phyloP scores from a whole-genome alignment of 768 basidiomycete species.

The Boletus speciosus region DNA sequence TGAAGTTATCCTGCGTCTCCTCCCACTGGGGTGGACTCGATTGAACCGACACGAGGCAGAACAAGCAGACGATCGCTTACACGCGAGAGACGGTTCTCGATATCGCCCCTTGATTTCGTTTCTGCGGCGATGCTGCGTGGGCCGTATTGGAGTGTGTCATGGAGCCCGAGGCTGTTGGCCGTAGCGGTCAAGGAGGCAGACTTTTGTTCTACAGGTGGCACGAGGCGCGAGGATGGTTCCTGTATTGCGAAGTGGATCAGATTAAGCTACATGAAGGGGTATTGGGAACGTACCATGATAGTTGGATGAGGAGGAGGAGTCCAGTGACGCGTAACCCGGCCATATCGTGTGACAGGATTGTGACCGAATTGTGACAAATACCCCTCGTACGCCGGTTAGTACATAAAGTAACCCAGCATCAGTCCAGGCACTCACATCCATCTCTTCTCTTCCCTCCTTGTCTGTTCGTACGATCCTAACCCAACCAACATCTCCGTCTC shows the following conservation, averaged over 20 bases:
- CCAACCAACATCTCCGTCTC: neutral
- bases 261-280: neutral
- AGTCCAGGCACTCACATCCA: neutral
- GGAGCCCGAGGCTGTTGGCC: conserved; percentile 73
- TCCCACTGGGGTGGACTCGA: conserved; percentile 67
- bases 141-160: conserved; percentile 86
- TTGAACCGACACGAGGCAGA: neutral
- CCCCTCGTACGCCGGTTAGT: conserved; percentile 4
- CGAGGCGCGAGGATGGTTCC: conserved; percentile 58
- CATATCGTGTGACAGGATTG: conserved; percentile 22
- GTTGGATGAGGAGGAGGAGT: neutral
- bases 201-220: conserved; percentile 53
- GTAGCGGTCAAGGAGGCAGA: conserved; percentile 65
- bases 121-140: conserved; percentile 77
- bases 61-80: conserved; percentile 40
- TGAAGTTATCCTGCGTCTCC: conserved; percentile 83
- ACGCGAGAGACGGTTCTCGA: conserved; percentile 73
- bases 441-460: neutral
- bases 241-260: conserved; percentile 13
- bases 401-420: conserved; percentile 10
- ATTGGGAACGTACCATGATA: conserved; percentile 20
- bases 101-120: conserved; percentile 52
- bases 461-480: neutral
- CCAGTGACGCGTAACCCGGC: conserved; percentile 17
- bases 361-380: conserved; percentile 28